Evolutionary conservation across 108 stramenopile species (phyloP).

Genomic region (Skeletonema marinoi): DNA sequence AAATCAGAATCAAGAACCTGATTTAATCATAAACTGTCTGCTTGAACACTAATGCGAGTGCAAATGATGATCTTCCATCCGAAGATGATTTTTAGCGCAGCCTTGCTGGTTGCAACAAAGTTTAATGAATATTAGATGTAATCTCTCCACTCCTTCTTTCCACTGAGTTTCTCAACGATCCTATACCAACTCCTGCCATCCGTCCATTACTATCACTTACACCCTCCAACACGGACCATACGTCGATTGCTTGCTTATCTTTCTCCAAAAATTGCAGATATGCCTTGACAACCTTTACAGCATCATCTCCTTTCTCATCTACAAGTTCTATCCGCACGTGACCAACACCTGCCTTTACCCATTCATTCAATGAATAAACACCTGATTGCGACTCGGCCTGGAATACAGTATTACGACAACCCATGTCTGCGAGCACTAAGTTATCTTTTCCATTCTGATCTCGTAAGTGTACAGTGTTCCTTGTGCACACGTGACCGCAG

Average conservation of each 20-base stretch:
- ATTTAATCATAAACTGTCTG: too few relatives aligned
- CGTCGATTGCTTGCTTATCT: slow-evolving; percentile 25
- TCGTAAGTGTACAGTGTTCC: slow-evolving; percentile 73
- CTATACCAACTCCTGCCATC: slow-evolving; percentile 51
- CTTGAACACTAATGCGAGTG: too few relatives aligned
- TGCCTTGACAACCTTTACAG: slow-evolving; percentile 44
- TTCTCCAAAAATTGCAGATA: slow-evolving; percentile 51
- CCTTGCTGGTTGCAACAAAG: too few relatives aligned
- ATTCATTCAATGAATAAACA: slow-evolving; percentile 55
- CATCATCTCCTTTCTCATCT: slow-evolving; percentile 62
- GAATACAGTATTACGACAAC: slow-evolving; percentile 84
- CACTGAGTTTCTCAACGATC: slow-evolving; percentile 48
- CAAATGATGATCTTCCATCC: too few relatives aligned
- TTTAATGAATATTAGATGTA: slow-evolving; percentile 1
- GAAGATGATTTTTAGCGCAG: too few relatives aligned
- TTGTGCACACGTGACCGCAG: slow-evolving; percentile 80
- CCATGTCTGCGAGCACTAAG: slow-evolving; percentile 84
- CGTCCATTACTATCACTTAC: slow-evolving; percentile 66
- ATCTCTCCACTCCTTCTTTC: slow-evolving; percentile 62
- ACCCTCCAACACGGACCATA: slow-evolving; percentile 50
- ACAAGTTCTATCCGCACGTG: slow-evolving; percentile 73
- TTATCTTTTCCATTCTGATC: slow-evolving; percentile 74
- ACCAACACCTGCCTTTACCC: slow-evolving; percentile 56
- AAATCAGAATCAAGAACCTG: too few relatives aligned
- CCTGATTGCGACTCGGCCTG: slow-evolving; percentile 69